A percentile compares a stretch with the other conserved stretches of the same genome.
phyloP scores from a whole-genome alignment of 805 yeast genomes.

The Wickerhamia fluorescens region DNA sequence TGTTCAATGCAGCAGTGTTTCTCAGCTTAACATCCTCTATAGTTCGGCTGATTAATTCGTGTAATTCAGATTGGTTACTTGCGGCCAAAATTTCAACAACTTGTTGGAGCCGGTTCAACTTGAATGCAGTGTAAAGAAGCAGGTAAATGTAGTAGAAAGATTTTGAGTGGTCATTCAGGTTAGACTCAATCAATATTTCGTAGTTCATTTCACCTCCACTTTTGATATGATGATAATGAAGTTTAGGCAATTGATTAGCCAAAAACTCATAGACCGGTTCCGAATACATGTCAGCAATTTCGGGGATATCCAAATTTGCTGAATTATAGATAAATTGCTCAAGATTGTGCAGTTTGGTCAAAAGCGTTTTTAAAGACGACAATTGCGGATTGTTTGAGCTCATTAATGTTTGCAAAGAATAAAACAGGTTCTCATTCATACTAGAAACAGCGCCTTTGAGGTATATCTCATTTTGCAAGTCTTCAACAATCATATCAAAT shows the following conservation, averaged over 20 bases:
- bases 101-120: conserved; percentile 53
- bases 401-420: conserved; percentile 17
- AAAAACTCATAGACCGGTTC: conserved; percentile 25
- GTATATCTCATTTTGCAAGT: conserved; percentile 63
- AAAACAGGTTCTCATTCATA: conserved; percentile 3
- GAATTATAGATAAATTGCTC: conserved; percentile 50
- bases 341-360: conserved; percentile 31
- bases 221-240: conserved; percentile 16
- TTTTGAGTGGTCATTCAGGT: conserved; percentile 23
- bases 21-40: conserved; percentile 58
- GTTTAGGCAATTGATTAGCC: conserved; percentile 19
- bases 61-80: conserved; percentile 55
- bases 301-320: conserved; percentile 51
- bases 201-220: conserved; percentile 15
- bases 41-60: conserved; percentile 52
- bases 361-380: conserved; percentile 26
- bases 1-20: conserved; percentile 33
- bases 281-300: conserved; percentile 35
- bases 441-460: conserved; percentile 28
- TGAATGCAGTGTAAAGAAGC: conserved; percentile 50
- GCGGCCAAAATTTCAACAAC: conserved; percentile 49
- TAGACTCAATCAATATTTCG: conserved; percentile 25
- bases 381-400: conserved; percentile 28
- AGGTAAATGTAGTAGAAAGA: conserved; percentile 49
- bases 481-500: conserved; percentile 71